Evolutionary conservation across 1,284 basidiomycete species (phyloP).

Genomic region (Anthracocystis walkeri): DNA sequence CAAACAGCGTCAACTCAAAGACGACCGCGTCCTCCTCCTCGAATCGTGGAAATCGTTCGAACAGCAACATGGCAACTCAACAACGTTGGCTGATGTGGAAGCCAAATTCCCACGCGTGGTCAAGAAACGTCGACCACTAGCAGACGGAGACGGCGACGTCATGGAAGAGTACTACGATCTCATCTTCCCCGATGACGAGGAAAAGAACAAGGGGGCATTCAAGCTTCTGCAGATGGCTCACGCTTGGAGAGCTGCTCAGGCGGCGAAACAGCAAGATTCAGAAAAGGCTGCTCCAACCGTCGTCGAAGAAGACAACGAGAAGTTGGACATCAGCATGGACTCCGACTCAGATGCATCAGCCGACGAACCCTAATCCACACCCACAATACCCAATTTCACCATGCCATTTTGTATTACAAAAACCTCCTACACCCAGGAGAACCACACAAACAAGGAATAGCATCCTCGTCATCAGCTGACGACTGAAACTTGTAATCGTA

Average conservation of each 20-base stretch:
- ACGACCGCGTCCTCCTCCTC: constrained; percentile 89
- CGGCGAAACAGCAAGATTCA: constrained; percentile 24
- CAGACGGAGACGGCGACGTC: constrained; percentile 40
- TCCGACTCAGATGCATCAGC: constrained; percentile 9
- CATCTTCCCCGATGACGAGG: constrained; percentile 68
- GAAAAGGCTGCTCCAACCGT: background rate
- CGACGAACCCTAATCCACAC: background rate
- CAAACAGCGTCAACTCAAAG: constrained; percentile 82
- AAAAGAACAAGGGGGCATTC: constrained; percentile 61
- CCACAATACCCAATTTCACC: constrained; percentile 5
- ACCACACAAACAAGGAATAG: constrained; percentile 71
- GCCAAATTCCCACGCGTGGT: constrained; percentile 90
- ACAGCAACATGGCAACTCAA: constrained; percentile 76
- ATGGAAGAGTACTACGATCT: constrained; percentile 69
- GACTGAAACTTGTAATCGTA: constrained; percentile 70
- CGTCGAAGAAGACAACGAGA: constrained; percentile 8
- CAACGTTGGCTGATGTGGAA: constrained; percentile 79
- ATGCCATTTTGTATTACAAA: constrained; percentile 39
- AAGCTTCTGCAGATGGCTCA: constrained; percentile 66
- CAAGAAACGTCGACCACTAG: constrained; percentile 73
- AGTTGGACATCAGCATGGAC: constrained; percentile 18
- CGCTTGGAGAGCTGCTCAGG: constrained; percentile 59
- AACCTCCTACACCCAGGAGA: constrained; percentile 67
- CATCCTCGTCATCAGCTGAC: constrained; percentile 65
- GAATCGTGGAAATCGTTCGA: constrained; percentile 95